Percentiles rank a stretch among this genome's conserved stretches.
These are phyloP conservation scores for Ogataea glucozyma DNA, from an alignment of 805 yeast species.

Conservation along the genomic window DNA sequence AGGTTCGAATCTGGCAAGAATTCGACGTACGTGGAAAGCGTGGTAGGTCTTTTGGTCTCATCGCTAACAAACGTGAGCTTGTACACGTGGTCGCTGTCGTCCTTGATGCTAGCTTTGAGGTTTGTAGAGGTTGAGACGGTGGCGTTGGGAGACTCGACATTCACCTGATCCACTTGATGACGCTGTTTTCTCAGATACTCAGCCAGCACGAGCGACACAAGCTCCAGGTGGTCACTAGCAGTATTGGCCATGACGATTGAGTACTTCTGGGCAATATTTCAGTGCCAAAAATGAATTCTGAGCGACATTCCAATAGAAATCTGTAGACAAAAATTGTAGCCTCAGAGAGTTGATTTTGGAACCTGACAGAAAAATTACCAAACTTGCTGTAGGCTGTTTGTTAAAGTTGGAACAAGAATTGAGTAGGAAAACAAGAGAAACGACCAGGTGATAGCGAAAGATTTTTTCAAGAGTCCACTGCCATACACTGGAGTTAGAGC, in stretches of 20 bases:
- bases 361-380: slow-evolving; percentile 9
- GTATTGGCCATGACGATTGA: slow-evolving; percentile 2
- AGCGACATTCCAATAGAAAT: no score
- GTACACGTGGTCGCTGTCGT: background rate
- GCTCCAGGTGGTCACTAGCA: slow-evolving; percentile 4
- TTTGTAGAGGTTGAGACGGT: background rate
- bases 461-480: background rate
- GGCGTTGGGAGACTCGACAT: background rate
- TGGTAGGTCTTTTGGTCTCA: background rate
- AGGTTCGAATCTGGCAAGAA: background rate
- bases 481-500: no score
- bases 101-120: background rate
- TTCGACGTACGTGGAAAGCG: slow-evolving; percentile 3
- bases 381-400: slow-evolving; percentile 11
- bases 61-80: background rate
- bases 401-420: background rate
- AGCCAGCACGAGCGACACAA: slow-evolving; percentile 10
- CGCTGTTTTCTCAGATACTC: slow-evolving; percentile 10
- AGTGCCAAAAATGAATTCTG: background rate
- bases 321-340: background rate
- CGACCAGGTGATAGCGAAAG: background rate
- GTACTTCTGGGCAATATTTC: background rate
- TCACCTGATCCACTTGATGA: background rate
- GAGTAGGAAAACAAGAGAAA: background rate
- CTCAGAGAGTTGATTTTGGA: slow-evolving; percentile 4